These are phyloP conservation scores for Fistulifera pelliculosa DNA, from an alignment of 108 stramenopile genomes.

Conservation along the genomic window DNA sequence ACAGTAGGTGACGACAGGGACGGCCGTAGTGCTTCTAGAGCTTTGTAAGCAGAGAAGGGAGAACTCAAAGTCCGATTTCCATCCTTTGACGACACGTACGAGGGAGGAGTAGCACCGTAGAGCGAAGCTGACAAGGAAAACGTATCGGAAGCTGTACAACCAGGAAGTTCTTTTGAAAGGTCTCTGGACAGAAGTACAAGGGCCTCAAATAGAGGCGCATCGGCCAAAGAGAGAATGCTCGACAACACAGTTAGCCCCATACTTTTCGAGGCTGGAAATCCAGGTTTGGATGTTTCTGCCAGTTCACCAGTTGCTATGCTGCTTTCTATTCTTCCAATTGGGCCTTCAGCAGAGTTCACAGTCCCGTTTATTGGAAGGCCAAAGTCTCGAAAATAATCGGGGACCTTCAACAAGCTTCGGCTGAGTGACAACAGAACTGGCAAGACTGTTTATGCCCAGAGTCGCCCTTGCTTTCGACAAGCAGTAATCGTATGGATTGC, in stretches of 20 bases:
- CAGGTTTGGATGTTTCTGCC: neutral
- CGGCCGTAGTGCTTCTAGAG: slow-evolving; percentile 21
- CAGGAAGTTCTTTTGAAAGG: slow-evolving; percentile 22
- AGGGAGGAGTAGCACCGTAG: slow-evolving; percentile 56
- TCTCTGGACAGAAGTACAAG: slow-evolving; percentile 35
- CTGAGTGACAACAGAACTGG: slow-evolving; percentile 4
- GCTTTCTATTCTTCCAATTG: neutral
- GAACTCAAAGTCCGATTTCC: slow-evolving; percentile 31
- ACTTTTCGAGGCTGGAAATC: slow-evolving; percentile 33
- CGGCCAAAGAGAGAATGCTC: slow-evolving; percentile 33
- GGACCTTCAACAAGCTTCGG: neutral
- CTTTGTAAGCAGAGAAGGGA: slow-evolving; percentile 28
- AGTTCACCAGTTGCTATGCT: slow-evolving; percentile 11
- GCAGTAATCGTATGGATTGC: slow-evolving; percentile 3
- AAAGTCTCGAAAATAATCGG: slow-evolving; percentile 3
- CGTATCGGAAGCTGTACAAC: slow-evolving; percentile 25
- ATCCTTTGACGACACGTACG: slow-evolving; percentile 26
- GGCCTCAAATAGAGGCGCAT: slow-evolving; percentile 36
- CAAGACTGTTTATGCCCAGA: slow-evolving; percentile 16
- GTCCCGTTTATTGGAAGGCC: slow-evolving; percentile 13
- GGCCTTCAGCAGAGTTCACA: neutral
- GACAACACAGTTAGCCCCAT: slow-evolving; percentile 40
- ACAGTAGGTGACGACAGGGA: neutral
- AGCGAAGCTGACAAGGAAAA: slow-evolving; percentile 44
- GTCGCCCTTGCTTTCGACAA: slow-evolving; percentile 14